Percentiles rank a stretch among this genome's conserved stretches.
phyloP scores from a whole-genome alignment of 345 rosid genomes.

The Clarkia xantiana region DNA sequence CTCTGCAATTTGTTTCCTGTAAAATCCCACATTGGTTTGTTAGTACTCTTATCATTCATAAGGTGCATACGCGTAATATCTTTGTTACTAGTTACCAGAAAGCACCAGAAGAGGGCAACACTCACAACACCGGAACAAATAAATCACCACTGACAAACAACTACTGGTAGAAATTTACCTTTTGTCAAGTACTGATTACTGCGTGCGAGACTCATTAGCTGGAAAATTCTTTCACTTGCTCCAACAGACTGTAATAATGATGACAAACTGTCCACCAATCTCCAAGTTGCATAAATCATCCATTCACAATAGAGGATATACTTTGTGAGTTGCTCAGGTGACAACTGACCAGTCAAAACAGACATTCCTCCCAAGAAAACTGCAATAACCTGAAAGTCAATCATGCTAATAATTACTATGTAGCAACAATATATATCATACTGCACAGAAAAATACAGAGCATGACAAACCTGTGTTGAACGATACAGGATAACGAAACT shows the following conservation, averaged over 20 bases:
- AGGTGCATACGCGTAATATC: too few species aligned
- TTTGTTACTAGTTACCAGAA: neutral
- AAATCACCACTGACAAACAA: neutral
- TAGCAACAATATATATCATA: neutral
- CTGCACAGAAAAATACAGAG: too few species aligned
- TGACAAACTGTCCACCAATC: slow-evolving; percentile 30
- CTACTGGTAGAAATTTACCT: slow-evolving; percentile 17
- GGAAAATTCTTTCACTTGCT: slow-evolving; percentile 35
- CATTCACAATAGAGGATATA: slow-evolving; percentile 38
- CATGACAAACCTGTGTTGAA: slow-evolving; percentile 27
- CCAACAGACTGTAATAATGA: slow-evolving; percentile 29
- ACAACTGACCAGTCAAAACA: slow-evolving; percentile 19
- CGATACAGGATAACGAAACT: slow-evolving; percentile 35
- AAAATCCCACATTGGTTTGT: neutral
- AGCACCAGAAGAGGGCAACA: neutral
- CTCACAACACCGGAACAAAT: neutral
- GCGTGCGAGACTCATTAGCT: slow-evolving; percentile 23
- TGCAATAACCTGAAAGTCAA: slow-evolving; percentile 20
- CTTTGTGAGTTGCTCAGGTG: slow-evolving; percentile 33
- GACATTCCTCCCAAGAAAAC: slow-evolving; percentile 35
- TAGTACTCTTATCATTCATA: neutral
- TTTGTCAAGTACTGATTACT: slow-evolving; percentile 20
- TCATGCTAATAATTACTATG: slow-evolving; percentile 1
- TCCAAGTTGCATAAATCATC: slow-evolving; percentile 45
- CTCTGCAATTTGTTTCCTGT: slow-evolving; percentile 22